Evolutionary conservation across 2,329 filamentous ascomycete genomes (phyloP), one percentile per base, ranked within the genome.

Genomic region (Elsinoe necatrix): DNA sequence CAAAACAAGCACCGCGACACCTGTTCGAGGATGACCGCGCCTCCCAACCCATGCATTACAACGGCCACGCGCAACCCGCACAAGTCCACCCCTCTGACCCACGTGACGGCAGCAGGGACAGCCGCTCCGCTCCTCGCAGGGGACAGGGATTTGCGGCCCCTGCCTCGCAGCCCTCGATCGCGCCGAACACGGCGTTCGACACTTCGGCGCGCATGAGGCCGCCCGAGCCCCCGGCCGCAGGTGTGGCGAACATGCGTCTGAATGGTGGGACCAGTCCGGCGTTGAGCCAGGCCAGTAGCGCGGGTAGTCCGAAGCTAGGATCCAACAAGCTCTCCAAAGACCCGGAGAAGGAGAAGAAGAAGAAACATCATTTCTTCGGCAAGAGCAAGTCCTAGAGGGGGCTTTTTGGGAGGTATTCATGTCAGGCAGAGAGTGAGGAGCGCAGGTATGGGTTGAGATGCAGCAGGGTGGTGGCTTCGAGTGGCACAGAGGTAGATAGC

Each of bases 1-100:
- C 85, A 65, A 86, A 83, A n/a, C 84, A 85, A 60, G 87, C 91
- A 0, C 93, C 93, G 0, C 84, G 84, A 4, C 89, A 95, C 72
- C 73, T 98, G 8, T 93, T 93, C 63, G 89, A 95, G 70, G 81
- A 83, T 52, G 82, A 85, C 21, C 72, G 75, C 3, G 75, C 83
- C 37, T 35, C 48, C 12, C 12, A 52, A 14, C 34, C 48, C 11
- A 16, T 6, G 16, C 31, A 39, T 9, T 16, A 29, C 25, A 35
- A 52, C 48, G 48, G 48, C 4, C 48, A 52, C n/a, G 1, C 14
- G 9, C 48, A 52, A n/a, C 16, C 11, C 20, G 9, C 27, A 9
- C 48, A 39, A 34, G 25, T 14, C 14, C 20, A 35, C 31, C 25
- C 16, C 31, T 34, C 45, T 11, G 34, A 11, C 5, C 34, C 34